Base-by-base conservation (phyloP, 108 stramenopile species). In the Cyclotella atomus region DNA sequence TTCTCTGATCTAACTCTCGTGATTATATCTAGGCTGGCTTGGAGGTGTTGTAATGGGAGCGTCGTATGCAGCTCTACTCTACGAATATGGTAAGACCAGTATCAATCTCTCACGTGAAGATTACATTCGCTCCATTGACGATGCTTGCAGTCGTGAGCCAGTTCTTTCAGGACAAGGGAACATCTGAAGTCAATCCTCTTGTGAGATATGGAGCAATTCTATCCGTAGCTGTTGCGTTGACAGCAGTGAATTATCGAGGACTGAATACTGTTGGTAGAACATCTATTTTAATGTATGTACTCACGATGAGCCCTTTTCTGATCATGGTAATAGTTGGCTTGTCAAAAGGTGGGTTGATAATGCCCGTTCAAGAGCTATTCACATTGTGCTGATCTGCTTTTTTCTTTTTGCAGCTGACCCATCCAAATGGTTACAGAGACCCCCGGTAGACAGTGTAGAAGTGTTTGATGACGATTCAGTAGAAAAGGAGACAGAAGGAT, bases 291-390 rank as follows among this genome's bases (percentile, higher is more conserved):
- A 82, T 98, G 55, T 94, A 90, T 34, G 24, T 96, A 14, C 64
- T 97, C 38, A 89, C 94, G 30, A 88, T 98, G 93, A 76, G 85
- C 71, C 98, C 98, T 20, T 98, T 98, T 68, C 50, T 97, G 4
- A 59, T 98, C 2, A 59, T 97, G 59, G 81, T 77, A 3, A 43
- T 96, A 9, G 62, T 92, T 44, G 96, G 96, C 20, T 60, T 84
- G 8, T 73, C 75, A 14, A 79, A 92, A 68, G 86, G 93, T 0
- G 84, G 94, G 55, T 49, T n/a, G n/a, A n/a, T n/a, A n/a, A n/a
- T n/a, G n/a, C n/a, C n/a, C n/a, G n/a, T n/a, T n/a, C n/a, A n/a
- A n/a, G n/a, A n/a, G n/a, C n/a, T n/a, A n/a, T n/a, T n/a, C n/a
- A n/a, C n/a, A n/a, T n/a, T n/a, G n/a, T n/a, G n/a, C n/a, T n/a